Conservation (phyloP, 164 flowering plant species). For the Vitis labrusca region DNA sequence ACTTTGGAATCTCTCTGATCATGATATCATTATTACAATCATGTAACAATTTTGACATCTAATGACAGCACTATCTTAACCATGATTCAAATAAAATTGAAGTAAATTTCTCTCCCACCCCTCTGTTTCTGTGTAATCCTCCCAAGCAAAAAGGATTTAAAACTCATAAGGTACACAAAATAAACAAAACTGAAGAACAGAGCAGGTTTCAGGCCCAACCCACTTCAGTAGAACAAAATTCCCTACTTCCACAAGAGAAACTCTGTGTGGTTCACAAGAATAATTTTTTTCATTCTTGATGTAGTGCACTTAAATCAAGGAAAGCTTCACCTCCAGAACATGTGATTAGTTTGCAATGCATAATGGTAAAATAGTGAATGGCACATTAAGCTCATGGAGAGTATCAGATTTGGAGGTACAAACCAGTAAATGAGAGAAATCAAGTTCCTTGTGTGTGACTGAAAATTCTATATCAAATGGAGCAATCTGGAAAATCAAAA, state of each 20-base stretch:
- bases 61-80: too few species aligned
- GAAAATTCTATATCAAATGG: constrained; percentile 98
- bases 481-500: constrained; percentile 66
- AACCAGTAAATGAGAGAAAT: constrained; percentile 98
- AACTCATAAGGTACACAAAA: background rate
- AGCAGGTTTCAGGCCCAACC: background rate
- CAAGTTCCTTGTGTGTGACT: constrained; percentile 94
- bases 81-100: too few species aligned
- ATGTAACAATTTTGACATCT: too few species aligned
- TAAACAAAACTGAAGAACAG: background rate
- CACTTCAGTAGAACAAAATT: background rate
- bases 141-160: background rate
- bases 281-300: too few species aligned
- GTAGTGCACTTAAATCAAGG: background rate
- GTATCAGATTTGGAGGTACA: constrained; percentile 26
- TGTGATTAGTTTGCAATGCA: background rate
- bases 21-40: too few species aligned
- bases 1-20: too few species aligned
- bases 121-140: too few species aligned
- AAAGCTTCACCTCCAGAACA: constrained; percentile 1
- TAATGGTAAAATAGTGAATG: background rate
- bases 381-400: background rate
- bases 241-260: too few species aligned
- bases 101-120: too few species aligned
- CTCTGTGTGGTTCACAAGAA: too few species aligned